Evolutionary conservation across 306 rosid species (phyloP).

Genomic region (Vigna radiata): DNA sequence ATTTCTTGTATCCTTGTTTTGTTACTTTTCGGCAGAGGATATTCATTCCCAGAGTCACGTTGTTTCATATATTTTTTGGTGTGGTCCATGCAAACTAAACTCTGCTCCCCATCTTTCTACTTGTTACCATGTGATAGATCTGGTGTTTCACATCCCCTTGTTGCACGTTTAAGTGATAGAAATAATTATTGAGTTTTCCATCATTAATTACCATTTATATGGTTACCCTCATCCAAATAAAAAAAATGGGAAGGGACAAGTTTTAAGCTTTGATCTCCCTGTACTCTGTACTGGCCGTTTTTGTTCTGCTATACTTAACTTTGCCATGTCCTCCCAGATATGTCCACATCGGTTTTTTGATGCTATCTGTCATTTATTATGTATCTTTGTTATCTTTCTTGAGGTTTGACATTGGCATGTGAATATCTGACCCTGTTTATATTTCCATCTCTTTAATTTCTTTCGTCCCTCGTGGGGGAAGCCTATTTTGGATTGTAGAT

Average conservation of each 20-base stretch:
- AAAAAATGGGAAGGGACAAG: constrained; percentile 2
- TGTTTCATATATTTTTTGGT: constrained; percentile 18
- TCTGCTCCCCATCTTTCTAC: constrained; percentile 28
- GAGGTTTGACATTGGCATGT: constrained; percentile 44
- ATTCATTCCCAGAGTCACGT: constrained; percentile 60
- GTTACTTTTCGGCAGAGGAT: constrained; percentile 64
- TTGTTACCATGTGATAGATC: constrained; percentile 45
- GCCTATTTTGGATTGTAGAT: constrained; percentile 9
- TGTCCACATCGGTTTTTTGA: constrained; percentile 45
- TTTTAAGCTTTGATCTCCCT: constrained; percentile 30
- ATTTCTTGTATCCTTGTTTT: constrained; percentile 37
- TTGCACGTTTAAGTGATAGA: constrained; percentile 43
- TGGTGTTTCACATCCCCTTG: constrained; percentile 18
- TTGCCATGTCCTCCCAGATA: constrained; percentile 43
- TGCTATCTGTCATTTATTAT: constrained; percentile 45
- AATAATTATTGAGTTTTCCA: background rate
- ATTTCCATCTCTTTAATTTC: background rate
- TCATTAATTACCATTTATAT: constrained; percentile 19
- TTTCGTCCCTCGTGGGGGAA: constrained; percentile 30
- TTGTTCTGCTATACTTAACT: constrained; percentile 44
- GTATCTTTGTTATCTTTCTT: constrained; percentile 40
- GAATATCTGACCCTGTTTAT: constrained; percentile 47
- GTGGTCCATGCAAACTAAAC: constrained; percentile 68
- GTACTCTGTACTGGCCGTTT: constrained; percentile 41
- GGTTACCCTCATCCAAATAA: constrained; percentile 20